These are phyloP conservation scores for Verticillium isaacii DNA, from an alignment of 2,329 filamentous ascomycete genomes.

Conservation along the genomic window DNA sequence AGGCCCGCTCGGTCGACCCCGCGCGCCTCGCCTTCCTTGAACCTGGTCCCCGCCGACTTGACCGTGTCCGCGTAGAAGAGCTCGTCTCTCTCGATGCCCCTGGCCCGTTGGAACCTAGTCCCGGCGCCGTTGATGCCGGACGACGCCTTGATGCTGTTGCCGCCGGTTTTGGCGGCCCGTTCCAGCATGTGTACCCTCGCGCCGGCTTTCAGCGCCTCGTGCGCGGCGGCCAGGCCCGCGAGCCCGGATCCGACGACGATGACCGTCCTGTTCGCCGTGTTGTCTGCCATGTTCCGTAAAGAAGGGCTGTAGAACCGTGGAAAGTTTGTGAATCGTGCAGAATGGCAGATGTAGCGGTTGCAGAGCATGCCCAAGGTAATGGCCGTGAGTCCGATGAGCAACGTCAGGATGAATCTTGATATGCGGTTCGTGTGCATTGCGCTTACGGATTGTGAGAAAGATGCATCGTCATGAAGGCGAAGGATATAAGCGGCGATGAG, in stretches of 20 bases:
- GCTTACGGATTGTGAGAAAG: not conserved
- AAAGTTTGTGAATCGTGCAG: not conserved
- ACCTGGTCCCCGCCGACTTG: constrained; percentile 45
- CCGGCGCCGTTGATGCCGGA: constrained; percentile 61
- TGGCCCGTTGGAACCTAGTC: constrained; percentile 48
- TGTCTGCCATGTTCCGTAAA: not conserved
- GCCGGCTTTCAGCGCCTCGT: constrained; percentile 47
- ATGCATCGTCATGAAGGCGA: not conserved
- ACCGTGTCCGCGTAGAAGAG: constrained; percentile 53
- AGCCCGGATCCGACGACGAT: constrained; percentile 63
- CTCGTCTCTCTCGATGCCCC: constrained; percentile 27
- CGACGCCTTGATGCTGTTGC: constrained; percentile 63
- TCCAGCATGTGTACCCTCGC: constrained; percentile 55
- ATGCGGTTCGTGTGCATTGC: not conserved
- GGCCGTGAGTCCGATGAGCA: constrained; percentile 17
- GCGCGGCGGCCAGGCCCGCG: constrained; percentile 56
- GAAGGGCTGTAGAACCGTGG: not conserved
- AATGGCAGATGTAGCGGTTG: constrained; percentile 7
- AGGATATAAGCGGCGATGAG: not conserved
- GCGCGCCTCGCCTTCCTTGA: constrained; percentile 15
- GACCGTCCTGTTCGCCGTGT: constrained; percentile 25
- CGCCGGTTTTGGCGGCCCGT: constrained; percentile 53
- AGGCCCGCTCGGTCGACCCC: constrained; percentile 34
- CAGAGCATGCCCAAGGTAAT: constrained; percentile 14
- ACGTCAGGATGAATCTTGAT: not conserved